Evolutionary conservation across 345 rosid species (phyloP).

Genomic region (Fremontodendron californicum): DNA sequence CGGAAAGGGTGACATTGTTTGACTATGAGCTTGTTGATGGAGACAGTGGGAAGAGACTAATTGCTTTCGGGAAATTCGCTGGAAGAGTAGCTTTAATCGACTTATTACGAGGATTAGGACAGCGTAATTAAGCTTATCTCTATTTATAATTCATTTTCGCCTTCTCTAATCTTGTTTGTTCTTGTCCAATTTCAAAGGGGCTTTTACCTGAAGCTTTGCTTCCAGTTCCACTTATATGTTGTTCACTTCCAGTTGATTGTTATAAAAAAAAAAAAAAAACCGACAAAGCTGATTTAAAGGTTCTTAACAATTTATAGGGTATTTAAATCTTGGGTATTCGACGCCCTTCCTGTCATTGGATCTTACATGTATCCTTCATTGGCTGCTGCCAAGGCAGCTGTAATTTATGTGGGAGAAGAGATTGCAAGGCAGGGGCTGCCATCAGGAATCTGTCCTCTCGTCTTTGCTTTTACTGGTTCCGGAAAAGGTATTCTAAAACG

Average conservation of each 20-base stretch:
- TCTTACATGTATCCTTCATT: slow-evolving; percentile 54
- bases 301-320: slow-evolving; percentile 28
- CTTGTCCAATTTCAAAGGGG: too few relatives aligned
- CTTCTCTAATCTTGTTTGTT: too few relatives aligned
- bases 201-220: background rate
- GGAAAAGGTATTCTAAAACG: slow-evolving; percentile 44
- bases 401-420: slow-evolving; percentile 56
- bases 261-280: too few relatives aligned
- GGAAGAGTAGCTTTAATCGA: slow-evolving; percentile 62
- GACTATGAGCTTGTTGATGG: slow-evolving; percentile 53
- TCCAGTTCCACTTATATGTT: background rate
- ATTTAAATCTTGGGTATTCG: slow-evolving; percentile 52
- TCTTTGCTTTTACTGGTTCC: slow-evolving; percentile 49
- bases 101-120: slow-evolving; percentile 48
- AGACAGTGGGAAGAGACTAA: slow-evolving; percentile 42
- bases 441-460: slow-evolving; percentile 49
- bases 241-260: background rate
- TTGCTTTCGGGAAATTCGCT: slow-evolving; percentile 58
- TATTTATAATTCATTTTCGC: background rate
- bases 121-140: slow-evolving; percentile 29
- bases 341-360: slow-evolving; percentile 50
- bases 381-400: slow-evolving; percentile 65
- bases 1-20: slow-evolving; percentile 42
- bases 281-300: background rate
- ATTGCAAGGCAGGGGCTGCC: slow-evolving; percentile 49